A percentile compares a stretch with the other conserved stretches of the same genome.
These are phyloP conservation scores for Cichorium intybus DNA, from an alignment of 140 eudicot genomes.

Conservation along the genomic window DNA sequence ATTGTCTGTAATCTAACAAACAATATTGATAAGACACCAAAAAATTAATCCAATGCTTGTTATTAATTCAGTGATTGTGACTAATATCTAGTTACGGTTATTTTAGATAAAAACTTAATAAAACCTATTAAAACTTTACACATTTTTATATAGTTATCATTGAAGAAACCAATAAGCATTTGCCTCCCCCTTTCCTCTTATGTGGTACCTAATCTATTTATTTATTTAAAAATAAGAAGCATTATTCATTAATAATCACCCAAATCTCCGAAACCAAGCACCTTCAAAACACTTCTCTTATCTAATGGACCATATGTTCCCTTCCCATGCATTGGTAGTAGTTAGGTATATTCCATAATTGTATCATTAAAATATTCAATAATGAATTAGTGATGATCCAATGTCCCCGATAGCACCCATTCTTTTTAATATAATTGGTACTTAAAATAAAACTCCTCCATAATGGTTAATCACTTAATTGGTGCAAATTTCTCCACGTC, in stretches of 20 bases:
- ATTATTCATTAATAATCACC: conserved; percentile 13
- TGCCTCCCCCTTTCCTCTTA: conserved; percentile 3
- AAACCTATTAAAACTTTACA: not conserved
- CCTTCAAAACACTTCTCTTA: conserved; percentile 24
- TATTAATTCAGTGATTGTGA: too few relatives aligned
- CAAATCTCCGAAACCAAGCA: conserved; percentile 18
- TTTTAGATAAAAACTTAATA: not conserved
- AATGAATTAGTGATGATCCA: conserved; percentile 24
- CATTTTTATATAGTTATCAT: not conserved
- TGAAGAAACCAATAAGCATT: not conserved
- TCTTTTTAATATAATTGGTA: conserved; percentile 10
- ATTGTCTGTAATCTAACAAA: not conserved
- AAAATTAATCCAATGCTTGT: not conserved
- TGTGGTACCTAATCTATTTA: conserved; percentile 5
- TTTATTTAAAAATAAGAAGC: conserved; percentile 18
- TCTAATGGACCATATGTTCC: conserved; percentile 24
- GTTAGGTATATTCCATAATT: conserved; percentile 30
- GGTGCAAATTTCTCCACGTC: conserved; percentile 8
- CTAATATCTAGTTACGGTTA: too few relatives aligned
- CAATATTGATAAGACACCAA: not conserved
- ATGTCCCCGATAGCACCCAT: conserved; percentile 25
- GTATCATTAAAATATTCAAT: conserved; percentile 12
- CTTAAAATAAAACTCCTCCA: conserved; percentile 10
- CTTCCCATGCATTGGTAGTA: conserved; percentile 28
- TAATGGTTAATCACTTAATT: conserved; percentile 6